Evolutionary conservation across 768 basidiomycete species (phyloP).

Genomic region (Termitomyces sp.): DNA sequence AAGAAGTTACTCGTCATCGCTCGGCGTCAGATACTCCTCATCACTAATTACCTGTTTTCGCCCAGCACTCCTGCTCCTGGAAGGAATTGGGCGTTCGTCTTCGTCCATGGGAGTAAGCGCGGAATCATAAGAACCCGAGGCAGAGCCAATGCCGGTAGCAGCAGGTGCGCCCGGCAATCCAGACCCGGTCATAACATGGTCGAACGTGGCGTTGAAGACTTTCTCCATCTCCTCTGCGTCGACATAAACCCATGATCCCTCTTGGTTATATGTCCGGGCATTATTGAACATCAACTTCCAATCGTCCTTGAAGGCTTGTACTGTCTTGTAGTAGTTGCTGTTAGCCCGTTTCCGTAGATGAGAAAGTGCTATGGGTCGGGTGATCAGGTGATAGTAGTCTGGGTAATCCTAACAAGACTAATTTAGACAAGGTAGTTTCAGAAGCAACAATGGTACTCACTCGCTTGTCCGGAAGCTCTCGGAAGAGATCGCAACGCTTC

Average conservation of each 20-base stretch:
- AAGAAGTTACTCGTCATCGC: slow-evolving; percentile 57
- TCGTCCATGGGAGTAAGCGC: slow-evolving; percentile 81
- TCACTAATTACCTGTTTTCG: slow-evolving; percentile 77
- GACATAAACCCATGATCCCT: slow-evolving; percentile 92
- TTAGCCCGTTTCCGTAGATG: slow-evolving; percentile 76
- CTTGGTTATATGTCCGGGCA: slow-evolving; percentile 89
- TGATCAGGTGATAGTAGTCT: slow-evolving; percentile 89
- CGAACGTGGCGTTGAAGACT: slow-evolving; percentile 70
- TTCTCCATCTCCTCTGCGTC: slow-evolving; percentile 95
- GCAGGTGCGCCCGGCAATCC: slow-evolving; percentile 70
- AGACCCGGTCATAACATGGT: slow-evolving; percentile 56
- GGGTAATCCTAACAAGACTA: slow-evolving; percentile 64
- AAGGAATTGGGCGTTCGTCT: slow-evolving; percentile 57
- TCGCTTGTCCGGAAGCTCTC: slow-evolving; percentile 76
- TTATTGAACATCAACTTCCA: slow-evolving; percentile 93
- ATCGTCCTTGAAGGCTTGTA: slow-evolving; percentile 69
- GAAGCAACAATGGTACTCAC: slow-evolving; percentile 30
- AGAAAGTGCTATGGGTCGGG: slow-evolving; percentile 81
- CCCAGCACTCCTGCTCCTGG: slow-evolving; percentile 50
- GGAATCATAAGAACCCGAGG: slow-evolving; percentile 54
- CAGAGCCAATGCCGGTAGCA: slow-evolving; percentile 28
- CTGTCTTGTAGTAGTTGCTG: slow-evolving; percentile 65
- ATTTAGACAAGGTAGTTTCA: slow-evolving; percentile 9
- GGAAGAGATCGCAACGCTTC: slow-evolving; percentile 83
- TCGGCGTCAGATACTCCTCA: slow-evolving; percentile 65